A percentile compares a stretch with the other conserved stretches of the same genome.
Conservation (phyloP, 352 stramenopile genomes). For the Thalassiosira exigua region DNA sequence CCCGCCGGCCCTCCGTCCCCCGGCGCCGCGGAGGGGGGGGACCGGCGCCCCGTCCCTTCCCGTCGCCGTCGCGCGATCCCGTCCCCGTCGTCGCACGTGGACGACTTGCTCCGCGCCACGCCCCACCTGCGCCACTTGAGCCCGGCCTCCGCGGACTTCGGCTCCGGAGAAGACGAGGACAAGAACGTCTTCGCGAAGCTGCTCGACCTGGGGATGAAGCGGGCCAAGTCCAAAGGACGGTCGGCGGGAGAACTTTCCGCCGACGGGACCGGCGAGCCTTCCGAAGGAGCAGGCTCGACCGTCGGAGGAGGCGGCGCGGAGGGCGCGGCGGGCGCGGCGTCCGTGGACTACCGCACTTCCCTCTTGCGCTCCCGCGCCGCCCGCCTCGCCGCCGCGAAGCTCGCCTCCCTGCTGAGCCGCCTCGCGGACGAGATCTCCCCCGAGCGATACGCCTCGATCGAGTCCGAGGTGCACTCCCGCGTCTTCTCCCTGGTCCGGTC, state of each 20-base stretch:
- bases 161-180: constrained; percentile 48
- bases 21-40: not conserved
- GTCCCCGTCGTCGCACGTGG: constrained; percentile 65
- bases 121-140: constrained; percentile 79
- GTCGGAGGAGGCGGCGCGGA: not conserved
- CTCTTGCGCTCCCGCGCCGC: constrained; percentile 68
- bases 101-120: constrained; percentile 72
- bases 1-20: not conserved
- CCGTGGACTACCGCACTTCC: constrained; percentile 65
- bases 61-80: constrained; percentile 19
- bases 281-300: not conserved
- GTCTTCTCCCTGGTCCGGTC: constrained; percentile 81
- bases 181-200: constrained; percentile 53
- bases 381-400: constrained; percentile 63
- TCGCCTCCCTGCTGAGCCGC: constrained; percentile 76
- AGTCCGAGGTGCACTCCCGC: constrained; percentile 80
- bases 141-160: constrained; percentile 73
- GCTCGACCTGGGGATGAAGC: constrained; percentile 16
- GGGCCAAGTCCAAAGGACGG: too few species aligned
- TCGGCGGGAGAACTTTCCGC: too few species aligned
- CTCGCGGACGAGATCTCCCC: constrained; percentile 82
- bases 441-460: constrained; percentile 76
- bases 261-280: too few species aligned
- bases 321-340: constrained; percentile 4
- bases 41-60: too few species aligned